Conservation (phyloP, 805 yeast genomes). For the Peterozyma xylosa region DNA sequence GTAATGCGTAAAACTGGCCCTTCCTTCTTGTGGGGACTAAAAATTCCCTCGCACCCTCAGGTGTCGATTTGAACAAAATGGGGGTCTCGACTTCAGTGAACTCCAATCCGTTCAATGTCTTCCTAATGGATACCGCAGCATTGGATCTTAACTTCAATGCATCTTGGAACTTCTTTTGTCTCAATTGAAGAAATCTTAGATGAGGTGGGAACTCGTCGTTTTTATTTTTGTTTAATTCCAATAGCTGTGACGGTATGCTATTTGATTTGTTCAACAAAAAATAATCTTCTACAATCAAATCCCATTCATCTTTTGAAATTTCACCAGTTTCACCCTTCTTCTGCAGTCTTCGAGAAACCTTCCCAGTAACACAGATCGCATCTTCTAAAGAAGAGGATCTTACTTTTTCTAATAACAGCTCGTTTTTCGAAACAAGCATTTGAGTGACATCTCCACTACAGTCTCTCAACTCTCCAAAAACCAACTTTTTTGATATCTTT, state of each 20-base stretch:
- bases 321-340: slow-evolving; percentile 14
- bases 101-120: slow-evolving; percentile 24
- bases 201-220: slow-evolving; percentile 68
- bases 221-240: slow-evolving; percentile 39
- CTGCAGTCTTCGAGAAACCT: slow-evolving; percentile 26
- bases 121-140: slow-evolving; percentile 37
- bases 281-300: slow-evolving; percentile 43
- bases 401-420: slow-evolving; percentile 26
- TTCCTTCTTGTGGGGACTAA: slow-evolving; percentile 79
- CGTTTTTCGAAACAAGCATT: slow-evolving; percentile 33
- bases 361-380: slow-evolving; percentile 61
- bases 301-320: slow-evolving; percentile 33
- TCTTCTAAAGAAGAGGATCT: slow-evolving; percentile 63
- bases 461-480: slow-evolving; percentile 76
- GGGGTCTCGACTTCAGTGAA: slow-evolving; percentile 93
- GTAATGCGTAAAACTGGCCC: slow-evolving; percentile 72
- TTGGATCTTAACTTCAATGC: slow-evolving; percentile 50
- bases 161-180: slow-evolving; percentile 50
- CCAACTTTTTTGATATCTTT: slow-evolving; percentile 52
- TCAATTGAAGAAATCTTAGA: slow-evolving; percentile 71
- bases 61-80: slow-evolving; percentile 86
- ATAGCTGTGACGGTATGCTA: slow-evolving; percentile 61
- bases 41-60: slow-evolving; percentile 97
- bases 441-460: slow-evolving; percentile 61
- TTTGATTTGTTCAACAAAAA: slow-evolving; percentile 58